Conservation (phyloP, 805 yeast genomes). For the Lipomyces oligophaga region DNA sequence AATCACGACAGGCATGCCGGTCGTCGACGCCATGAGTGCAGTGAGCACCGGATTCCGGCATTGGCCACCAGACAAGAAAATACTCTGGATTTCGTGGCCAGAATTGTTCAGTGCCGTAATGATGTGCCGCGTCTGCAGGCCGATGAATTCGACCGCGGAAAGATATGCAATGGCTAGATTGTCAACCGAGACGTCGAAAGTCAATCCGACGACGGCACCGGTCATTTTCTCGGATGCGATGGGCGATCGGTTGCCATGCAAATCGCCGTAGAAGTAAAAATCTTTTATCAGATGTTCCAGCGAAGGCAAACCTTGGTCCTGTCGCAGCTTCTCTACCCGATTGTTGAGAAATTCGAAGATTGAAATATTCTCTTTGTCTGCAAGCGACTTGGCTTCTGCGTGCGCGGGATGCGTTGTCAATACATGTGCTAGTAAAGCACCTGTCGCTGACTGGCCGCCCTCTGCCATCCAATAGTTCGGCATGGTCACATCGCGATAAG, state of each 20-base stretch:
- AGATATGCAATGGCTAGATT: constrained; percentile 81
- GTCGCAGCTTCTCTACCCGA: constrained; percentile 61
- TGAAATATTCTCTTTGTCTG: constrained; percentile 66
- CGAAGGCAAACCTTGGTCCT: constrained; percentile 57
- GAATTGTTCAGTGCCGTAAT: constrained; percentile 74
- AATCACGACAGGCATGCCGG: constrained; percentile 84
- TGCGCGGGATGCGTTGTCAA: constrained; percentile 86
- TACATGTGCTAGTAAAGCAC: constrained; percentile 87
- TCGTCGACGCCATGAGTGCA: constrained; percentile 86
- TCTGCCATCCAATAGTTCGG: constrained; percentile 92
- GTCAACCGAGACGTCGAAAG: constrained; percentile 83
- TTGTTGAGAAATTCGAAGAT: constrained; percentile 80
- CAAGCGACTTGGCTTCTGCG: constrained; percentile 59
- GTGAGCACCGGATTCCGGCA: constrained; percentile 87
- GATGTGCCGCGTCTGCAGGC: constrained; percentile 95
- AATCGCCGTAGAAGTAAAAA: constrained; percentile 90
- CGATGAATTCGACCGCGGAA: constrained; percentile 95
- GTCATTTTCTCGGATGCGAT: constrained; percentile 92
- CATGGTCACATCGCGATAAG: constrained; percentile 90
- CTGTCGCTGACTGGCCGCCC: constrained; percentile 98
- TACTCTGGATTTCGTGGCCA: constrained; percentile 72
- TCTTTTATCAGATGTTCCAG: constrained; percentile 79
- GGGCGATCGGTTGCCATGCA: constrained; percentile 97
- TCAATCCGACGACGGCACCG: constrained; percentile 86
- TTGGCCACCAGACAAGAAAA: constrained; percentile 95